Conservation (phyloP, 2,329 filamentous ascomycete genomes). For the Fusarium solani-melongenae region DNA sequence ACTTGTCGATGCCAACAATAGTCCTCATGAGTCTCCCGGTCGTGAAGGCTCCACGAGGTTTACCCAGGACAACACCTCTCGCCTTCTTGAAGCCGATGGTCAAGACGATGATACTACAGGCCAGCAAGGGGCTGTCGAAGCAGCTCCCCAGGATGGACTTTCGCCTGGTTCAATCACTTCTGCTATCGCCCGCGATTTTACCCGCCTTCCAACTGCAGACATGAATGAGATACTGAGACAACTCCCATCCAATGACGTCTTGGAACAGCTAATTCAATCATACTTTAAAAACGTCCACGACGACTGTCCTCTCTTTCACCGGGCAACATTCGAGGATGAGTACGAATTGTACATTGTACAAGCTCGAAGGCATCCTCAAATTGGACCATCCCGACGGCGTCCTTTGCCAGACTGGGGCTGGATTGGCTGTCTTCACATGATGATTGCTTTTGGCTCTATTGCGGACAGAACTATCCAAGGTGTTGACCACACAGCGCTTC, state of each 20-base stretch:
- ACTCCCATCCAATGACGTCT: constrained; percentile 40
- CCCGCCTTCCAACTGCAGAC: constrained; percentile 35
- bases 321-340: constrained; percentile 49
- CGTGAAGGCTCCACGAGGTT: constrained; percentile 17
- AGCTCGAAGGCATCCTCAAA: constrained; percentile 7
- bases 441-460: constrained; percentile 50
- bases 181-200: constrained; percentile 44
- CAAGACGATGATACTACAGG: constrained; percentile 19
- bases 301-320: constrained; percentile 51
- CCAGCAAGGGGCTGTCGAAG: background rate
- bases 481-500: constrained; percentile 43
- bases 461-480: constrained; percentile 37
- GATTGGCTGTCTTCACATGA: constrained; percentile 52
- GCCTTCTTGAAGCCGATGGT: constrained; percentile 27
- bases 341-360: constrained; percentile 46
- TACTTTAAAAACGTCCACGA: constrained; percentile 51
- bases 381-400: constrained; percentile 10
- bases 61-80: constrained; percentile 30
- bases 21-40: background rate
- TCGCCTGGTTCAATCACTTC: constrained; percentile 44
- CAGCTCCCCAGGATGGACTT: constrained; percentile 23
- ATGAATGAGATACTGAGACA: constrained; percentile 45
- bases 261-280: constrained; percentile 47
- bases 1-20: constrained; percentile 42
- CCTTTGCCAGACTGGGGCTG: constrained; percentile 46